Conservation (phyloP, 148 eudicot species). For the Polygonum aviculare region DNA sequence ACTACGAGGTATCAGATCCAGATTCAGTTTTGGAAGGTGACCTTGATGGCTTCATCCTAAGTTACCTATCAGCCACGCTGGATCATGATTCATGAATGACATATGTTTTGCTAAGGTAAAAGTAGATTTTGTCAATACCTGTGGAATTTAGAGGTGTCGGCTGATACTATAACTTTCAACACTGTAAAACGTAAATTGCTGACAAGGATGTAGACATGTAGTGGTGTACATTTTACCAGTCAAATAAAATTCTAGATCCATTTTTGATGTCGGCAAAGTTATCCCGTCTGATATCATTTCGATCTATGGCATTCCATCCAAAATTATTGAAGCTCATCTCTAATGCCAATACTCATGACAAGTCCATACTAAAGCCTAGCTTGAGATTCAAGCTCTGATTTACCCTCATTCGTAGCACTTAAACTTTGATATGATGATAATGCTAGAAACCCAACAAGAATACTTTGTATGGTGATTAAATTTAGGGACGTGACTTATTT, state of each 20-base stretch:
- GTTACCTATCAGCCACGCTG: conserved; percentile 60
- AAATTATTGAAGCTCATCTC: too few species aligned
- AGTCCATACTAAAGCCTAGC: too few species aligned
- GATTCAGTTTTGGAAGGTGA: conserved; percentile 91
- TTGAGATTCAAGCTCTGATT: too few species aligned
- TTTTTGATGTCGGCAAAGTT: background rate
- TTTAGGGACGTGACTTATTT: background rate
- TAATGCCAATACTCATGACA: too few species aligned
- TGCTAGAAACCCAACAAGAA: too few species aligned
- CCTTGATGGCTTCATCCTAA: conserved; percentile 77
- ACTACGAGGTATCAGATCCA: conserved; percentile 85
- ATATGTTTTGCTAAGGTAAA: conserved; percentile 9
- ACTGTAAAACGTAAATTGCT: background rate
- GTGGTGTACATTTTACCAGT: background rate
- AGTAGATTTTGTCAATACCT: background rate
- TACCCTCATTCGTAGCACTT: too few species aligned
- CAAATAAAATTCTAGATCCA: background rate
- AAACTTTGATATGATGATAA: too few species aligned
- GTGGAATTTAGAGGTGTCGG: background rate
- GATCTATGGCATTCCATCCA: too few species aligned
- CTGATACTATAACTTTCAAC: background rate
- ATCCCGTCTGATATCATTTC: too few species aligned
- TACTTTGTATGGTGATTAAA: background rate
- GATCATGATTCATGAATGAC: conserved; percentile 64
- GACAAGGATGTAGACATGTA: background rate